Conservation (phyloP, 129 eudicot genomes). For the Escallonia rubra region DNA sequence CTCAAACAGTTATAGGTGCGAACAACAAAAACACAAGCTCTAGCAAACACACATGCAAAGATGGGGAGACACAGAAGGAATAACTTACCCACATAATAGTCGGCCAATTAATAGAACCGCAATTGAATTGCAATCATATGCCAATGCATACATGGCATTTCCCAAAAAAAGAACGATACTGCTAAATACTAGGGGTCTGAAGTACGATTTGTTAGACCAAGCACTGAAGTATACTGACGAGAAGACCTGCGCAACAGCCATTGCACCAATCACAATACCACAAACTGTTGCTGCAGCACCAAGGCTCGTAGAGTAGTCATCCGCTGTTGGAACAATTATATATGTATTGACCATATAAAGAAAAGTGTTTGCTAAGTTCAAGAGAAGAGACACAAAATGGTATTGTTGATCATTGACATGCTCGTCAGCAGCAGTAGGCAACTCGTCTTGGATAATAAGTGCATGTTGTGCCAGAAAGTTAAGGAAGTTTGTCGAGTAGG, state of each 20-base stretch:
- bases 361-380: conserved; percentile 83
- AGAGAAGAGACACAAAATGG: conserved; percentile 85
- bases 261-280: conserved; percentile 90
- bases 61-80: conserved; percentile 16
- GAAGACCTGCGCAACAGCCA: conserved; percentile 94
- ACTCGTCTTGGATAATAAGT: conserved; percentile 83
- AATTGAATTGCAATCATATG: conserved; percentile 69
- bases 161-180: conserved; percentile 85
- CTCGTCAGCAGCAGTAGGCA: conserved; percentile 58
- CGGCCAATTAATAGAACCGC: conserved; percentile 79
- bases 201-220: conserved; percentile 90
- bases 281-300: conserved; percentile 97
- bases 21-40: no score
- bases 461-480: conserved; percentile 85
- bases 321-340: conserved; percentile 91
- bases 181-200: conserved; percentile 80
- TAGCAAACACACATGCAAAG: neutral
- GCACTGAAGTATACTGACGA: conserved; percentile 94
- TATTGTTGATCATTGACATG: conserved; percentile 52
- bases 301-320: conserved; percentile 78
- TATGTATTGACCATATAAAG: conserved; percentile 95
- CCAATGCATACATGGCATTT: conserved; percentile 81
- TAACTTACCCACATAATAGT: conserved; percentile 66
- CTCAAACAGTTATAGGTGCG: no score
- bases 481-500: conserved; percentile 73